Conservation (phyloP, 345 rosid species). For the Eucalyptus decipiens region DNA sequence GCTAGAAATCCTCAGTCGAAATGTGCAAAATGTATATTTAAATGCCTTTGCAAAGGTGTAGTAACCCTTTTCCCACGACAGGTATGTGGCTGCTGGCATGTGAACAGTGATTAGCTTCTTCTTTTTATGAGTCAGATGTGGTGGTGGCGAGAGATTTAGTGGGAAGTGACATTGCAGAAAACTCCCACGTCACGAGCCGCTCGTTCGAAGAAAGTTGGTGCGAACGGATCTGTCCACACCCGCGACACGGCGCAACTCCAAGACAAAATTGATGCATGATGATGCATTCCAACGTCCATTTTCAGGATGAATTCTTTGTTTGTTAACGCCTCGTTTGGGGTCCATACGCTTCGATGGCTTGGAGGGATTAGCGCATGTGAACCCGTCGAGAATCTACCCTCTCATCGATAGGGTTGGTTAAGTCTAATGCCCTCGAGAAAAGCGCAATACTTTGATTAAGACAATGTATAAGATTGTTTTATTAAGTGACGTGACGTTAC, state of each 20-base stretch:
- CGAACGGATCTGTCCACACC: background rate
- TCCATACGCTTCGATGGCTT: background rate
- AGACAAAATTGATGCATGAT: background rate
- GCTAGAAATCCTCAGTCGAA: background rate
- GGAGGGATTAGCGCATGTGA: background rate
- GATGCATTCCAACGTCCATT: background rate
- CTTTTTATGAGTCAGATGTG: background rate
- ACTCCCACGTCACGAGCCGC: background rate
- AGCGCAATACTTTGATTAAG: background rate
- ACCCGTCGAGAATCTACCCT: background rate
- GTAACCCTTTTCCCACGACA: background rate
- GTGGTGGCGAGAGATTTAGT: background rate
- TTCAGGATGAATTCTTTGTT: background rate
- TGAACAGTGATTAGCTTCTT: background rate
- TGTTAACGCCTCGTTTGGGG: background rate
- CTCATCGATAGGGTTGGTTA: background rate
- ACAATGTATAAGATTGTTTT: background rate
- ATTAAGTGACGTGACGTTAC: background rate
- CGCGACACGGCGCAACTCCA: background rate
- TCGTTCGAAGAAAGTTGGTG: background rate
- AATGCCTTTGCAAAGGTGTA: background rate
- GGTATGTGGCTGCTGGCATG: background rate
- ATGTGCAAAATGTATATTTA: background rate
- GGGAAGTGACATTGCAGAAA: background rate
- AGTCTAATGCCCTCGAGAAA: background rate